Conservation (phyloP, 1,139 yeast genomes). For the Saccharomyces pastorianus region DNA sequence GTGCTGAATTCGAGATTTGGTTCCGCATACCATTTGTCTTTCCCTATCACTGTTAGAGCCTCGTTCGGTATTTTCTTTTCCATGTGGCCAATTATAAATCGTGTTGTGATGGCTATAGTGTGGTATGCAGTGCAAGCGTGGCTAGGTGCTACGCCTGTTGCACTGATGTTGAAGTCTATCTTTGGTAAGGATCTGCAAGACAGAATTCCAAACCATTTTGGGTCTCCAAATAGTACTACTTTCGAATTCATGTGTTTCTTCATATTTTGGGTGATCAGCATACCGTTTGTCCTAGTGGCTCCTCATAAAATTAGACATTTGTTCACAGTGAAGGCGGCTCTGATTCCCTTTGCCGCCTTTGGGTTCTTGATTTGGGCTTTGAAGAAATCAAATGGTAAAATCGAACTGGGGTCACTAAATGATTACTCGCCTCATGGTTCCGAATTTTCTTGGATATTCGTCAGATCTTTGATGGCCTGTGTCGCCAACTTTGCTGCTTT, state of each 20-base stretch:
- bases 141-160: constrained; percentile 77
- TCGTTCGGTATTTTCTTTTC: constrained; percentile 74
- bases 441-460: constrained; percentile 72
- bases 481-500: constrained; percentile 80
- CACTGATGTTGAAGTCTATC: constrained; percentile 57
- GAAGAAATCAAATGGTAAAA: constrained; percentile 32
- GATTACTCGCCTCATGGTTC: constrained; percentile 37
- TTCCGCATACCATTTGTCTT: constrained; percentile 63
- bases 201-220: constrained; percentile 43
- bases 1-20: constrained; percentile 63
- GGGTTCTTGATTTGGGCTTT: constrained; percentile 75
- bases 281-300: constrained; percentile 74
- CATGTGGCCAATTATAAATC: constrained; percentile 67
- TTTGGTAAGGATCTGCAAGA: constrained; percentile 52
- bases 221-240: constrained; percentile 44
- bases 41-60: constrained; percentile 67
- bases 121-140: constrained; percentile 82
- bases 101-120: constrained; percentile 74
- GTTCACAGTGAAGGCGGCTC: constrained; percentile 66
- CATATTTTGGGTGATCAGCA: constrained; percentile 63
- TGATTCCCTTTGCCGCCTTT: constrained; percentile 73
- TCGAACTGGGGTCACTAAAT: constrained; percentile 22
- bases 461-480: constrained; percentile 66
- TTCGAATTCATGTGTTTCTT: constrained; percentile 66
- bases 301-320: constrained; percentile 75